Evolutionary conservation across 2,329 filamentous ascomycete genomes (phyloP), one percentile per base, ranked within the genome.

Genomic region (Ascochyta viciae-villosae): DNA sequence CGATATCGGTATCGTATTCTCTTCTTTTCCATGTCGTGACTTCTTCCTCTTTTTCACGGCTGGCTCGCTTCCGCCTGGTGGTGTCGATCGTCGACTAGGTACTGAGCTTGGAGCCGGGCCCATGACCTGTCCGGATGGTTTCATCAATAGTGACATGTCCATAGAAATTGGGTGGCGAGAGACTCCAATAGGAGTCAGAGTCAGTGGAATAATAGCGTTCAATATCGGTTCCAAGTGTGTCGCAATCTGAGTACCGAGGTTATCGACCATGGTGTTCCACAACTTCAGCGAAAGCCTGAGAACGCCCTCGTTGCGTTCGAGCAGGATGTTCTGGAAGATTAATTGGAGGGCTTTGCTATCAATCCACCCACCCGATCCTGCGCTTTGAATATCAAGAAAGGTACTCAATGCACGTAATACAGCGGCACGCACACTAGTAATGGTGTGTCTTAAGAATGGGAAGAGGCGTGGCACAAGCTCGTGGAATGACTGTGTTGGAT

Each of bases 381-480:
- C 87, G 48, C 88, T 88, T 58, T 93, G 90, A 22, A 99, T 88
- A 63, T 91, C 89, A 66, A 96, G 86, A 77, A 99, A 99, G 0
- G 95, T 99, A 67, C 93, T 87, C 27, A 99, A 82, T 33, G 95
- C 95, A 68, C 96, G 92, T 42, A 99, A 82, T 4, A 99, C 95
- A 9, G 95, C 94, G 37, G 94, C 89, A 49, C 95, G 90, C 44
- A 99, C 95, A 52, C 91, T 96, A 1, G 92, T 96, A 67, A 99
- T 98, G 6, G 96, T 99, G 75, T 99, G 95, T 54, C 95, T 89
- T 40, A 99, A 80, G 82, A 99, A 99, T 3, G 94, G 94, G 70
- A 97, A 99, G 3, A 99, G 86, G 41, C 95, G 87, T 23, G 96
- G 95, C 5, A 99, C 94, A 29, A 99, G 83, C 60, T 95, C 87